Conservation (phyloP, 2,329 filamentous ascomycete genomes). For the Metarhizium sp. region DNA sequence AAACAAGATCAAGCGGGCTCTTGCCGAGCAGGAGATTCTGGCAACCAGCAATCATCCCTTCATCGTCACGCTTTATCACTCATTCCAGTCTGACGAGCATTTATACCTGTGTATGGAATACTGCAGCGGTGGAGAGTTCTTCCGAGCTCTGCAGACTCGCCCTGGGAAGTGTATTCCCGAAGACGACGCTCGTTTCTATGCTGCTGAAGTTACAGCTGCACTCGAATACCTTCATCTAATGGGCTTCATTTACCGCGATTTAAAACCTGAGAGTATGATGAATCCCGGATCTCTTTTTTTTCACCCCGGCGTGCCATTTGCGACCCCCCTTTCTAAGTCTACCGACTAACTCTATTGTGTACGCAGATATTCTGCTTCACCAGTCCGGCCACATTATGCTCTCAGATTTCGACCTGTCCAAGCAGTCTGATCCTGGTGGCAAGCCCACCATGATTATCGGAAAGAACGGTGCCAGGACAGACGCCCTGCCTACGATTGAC, state of each 20-base stretch:
- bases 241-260: slow-evolving; percentile 97
- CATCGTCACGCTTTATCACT: slow-evolving; percentile 97
- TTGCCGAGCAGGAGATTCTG: slow-evolving; percentile 95
- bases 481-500: slow-evolving; percentile 89
- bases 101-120: slow-evolving; percentile 99
- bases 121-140: slow-evolving; percentile 97
- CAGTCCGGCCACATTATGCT: slow-evolving; percentile 99
- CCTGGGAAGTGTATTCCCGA: slow-evolving; percentile 97
- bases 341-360: not conserved
- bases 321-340: too few species aligned
- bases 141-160: slow-evolving; percentile 88
- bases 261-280: slow-evolving; percentile 92
- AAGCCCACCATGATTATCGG: slow-evolving; percentile 97
- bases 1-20: slow-evolving; percentile 97
- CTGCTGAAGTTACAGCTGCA: slow-evolving; percentile 92
- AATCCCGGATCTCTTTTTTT: slow-evolving; percentile 12
- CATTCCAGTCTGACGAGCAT: slow-evolving; percentile 97
- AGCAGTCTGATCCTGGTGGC: slow-evolving; percentile 92
- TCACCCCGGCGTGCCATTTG: not conserved
- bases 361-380: slow-evolving; percentile 82
- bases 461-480: slow-evolving; percentile 77
- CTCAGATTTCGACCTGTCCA: slow-evolving; percentile 96
- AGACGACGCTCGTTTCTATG: slow-evolving; percentile 94
- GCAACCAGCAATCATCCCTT: slow-evolving; percentile 98
- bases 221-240: slow-evolving; percentile 95